phyloP scores from a whole-genome alignment of 202 grass and related monocot species.

The Setaria italica region DNA sequence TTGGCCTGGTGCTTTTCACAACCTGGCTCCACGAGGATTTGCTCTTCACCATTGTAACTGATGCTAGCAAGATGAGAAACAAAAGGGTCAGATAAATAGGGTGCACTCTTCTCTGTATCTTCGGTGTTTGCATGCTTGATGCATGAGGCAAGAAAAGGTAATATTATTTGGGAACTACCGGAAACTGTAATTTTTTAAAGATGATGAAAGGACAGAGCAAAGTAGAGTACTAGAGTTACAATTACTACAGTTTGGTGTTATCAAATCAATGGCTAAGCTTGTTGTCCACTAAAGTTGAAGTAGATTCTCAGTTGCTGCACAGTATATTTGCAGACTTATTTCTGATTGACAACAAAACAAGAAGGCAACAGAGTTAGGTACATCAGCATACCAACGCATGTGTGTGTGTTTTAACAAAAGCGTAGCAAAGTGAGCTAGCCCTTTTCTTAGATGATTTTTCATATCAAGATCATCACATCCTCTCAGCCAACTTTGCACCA shows the following conservation, averaged over 20 bases:
- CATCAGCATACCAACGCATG: neutral
- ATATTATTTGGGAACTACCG: neutral
- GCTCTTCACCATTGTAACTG: conserved; percentile 34
- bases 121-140: neutral
- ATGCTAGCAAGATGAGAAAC: conserved; percentile 34
- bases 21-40: conserved; percentile 46
- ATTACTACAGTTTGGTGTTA: neutral
- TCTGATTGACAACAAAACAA: neutral
- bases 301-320: neutral
- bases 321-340: neutral
- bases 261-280: neutral
- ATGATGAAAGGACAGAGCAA: conserved; percentile 12
- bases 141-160: conserved; percentile 10
- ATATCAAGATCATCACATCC: neutral
- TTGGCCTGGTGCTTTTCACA: conserved; percentile 25
- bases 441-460: neutral
- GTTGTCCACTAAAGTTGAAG: neutral
- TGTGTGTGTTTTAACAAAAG: too few relatives aligned
- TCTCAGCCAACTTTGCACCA: neutral
- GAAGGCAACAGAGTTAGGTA: neutral
- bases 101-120: neutral
- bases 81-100: conserved; percentile 28
- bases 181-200: neutral
- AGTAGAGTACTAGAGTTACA: neutral
- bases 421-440: neutral